Conservation (phyloP, 305 asterid species). For the Salvia sclarea region DNA sequence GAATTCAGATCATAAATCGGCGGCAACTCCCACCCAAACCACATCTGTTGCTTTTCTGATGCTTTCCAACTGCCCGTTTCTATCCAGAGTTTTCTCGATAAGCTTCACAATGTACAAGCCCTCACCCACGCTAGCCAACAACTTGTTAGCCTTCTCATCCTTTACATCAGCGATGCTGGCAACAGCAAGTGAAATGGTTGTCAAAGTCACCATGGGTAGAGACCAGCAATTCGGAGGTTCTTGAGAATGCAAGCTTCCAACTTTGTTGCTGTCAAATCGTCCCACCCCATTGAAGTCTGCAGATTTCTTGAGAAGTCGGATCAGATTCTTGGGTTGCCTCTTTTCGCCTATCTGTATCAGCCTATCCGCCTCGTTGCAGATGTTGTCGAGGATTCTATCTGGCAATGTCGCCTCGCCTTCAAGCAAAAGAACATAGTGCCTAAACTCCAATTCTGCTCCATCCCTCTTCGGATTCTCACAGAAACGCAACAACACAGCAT, state of each 20-base stretch:
- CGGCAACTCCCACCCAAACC: slow-evolving; percentile 42
- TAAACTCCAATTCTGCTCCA: slow-evolving; percentile 19
- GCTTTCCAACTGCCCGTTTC: slow-evolving; percentile 22
- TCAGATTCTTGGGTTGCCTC: slow-evolving; percentile 30
- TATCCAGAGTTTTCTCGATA: slow-evolving; percentile 29
- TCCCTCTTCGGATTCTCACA: background rate
- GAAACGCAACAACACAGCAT: background rate
- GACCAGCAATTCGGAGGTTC: slow-evolving; percentile 47
- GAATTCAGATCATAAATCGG: too few relatives aligned
- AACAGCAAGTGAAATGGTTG: slow-evolving; percentile 33
- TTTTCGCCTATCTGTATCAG: slow-evolving; percentile 27
- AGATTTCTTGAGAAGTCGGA: slow-evolving; percentile 30
- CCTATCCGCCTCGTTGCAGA: slow-evolving; percentile 31
- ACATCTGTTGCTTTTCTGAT: slow-evolving; percentile 34
- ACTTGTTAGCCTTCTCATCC: background rate
- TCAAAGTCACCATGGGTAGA: slow-evolving; percentile 37
- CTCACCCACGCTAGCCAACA: slow-evolving; percentile 23
- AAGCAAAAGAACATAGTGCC: slow-evolving; percentile 35
- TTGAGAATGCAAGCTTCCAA: slow-evolving; percentile 26
- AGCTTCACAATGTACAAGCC: slow-evolving; percentile 30
- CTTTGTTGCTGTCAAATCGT: slow-evolving; percentile 31
- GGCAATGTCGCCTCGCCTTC: slow-evolving; percentile 40
- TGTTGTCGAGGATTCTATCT: slow-evolving; percentile 14
- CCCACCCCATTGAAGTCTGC: slow-evolving; percentile 29
- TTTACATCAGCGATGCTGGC: slow-evolving; percentile 16